Conservation (phyloP, 345 rosid species). For the Camelina hispida region DNA sequence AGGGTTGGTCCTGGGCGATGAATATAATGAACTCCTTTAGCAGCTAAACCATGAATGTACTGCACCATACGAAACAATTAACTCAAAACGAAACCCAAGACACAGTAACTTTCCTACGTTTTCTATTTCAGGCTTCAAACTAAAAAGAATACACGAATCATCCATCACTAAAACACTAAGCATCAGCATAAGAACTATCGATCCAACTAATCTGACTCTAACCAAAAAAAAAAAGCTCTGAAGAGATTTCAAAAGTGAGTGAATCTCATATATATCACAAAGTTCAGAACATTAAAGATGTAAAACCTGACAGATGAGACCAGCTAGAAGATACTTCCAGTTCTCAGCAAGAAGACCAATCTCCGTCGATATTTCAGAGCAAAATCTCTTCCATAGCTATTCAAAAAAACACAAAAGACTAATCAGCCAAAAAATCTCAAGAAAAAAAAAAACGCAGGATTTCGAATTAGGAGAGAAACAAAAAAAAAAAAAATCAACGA, state of each 20-base stretch:
- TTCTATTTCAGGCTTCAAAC: conserved; percentile 20
- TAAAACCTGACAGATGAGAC: conserved; percentile 84
- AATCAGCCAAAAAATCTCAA: conserved; percentile 24
- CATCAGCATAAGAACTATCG: conserved; percentile 34
- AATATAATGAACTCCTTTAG: conserved; percentile 91
- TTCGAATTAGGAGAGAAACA: not conserved
- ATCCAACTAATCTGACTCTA: conserved; percentile 10
- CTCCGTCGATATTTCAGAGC: conserved; percentile 82
- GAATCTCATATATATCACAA: conserved; percentile 22
- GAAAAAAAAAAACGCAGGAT: conserved; percentile 15
- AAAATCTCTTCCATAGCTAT: conserved; percentile 96
- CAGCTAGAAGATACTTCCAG: conserved; percentile 91
- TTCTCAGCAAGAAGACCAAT: conserved; percentile 80
- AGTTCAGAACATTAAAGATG: not conserved
- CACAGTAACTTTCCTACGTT: conserved; percentile 33
- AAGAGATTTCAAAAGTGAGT: conserved; percentile 5
- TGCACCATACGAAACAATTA: conserved; percentile 28
- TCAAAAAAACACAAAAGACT: not conserved
- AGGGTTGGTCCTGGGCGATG: conserved; percentile 88
- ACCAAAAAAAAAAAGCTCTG: conserved; percentile 21
- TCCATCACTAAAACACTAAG: conserved; percentile 29
- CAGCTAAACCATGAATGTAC: conserved; percentile 72
- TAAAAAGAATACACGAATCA: not conserved
- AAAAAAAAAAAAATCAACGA: not conserved
- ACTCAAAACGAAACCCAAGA: conserved; percentile 13